A percentile compares a stretch with the other conserved stretches of the same genome.
Conservation (phyloP, 2,329 filamentous ascomycete species). For the Aspergillus proliferans region DNA sequence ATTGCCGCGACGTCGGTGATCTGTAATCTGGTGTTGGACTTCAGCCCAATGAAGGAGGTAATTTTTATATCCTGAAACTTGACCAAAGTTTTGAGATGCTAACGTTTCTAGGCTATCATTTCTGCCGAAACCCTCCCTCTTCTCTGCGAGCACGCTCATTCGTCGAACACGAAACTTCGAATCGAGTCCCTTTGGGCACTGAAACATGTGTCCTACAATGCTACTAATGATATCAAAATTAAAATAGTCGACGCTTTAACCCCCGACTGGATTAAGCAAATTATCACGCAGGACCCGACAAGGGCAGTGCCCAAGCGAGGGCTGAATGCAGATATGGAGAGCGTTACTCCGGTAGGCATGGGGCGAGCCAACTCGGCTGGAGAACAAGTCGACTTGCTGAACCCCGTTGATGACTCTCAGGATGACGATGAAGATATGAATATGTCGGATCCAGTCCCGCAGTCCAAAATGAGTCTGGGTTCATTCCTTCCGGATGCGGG, state of each 20-base stretch:
- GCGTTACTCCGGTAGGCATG: conserved; percentile 40
- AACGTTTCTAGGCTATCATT: conserved; percentile 55
- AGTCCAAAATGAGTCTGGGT: conserved; percentile 35
- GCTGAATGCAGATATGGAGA: conserved; percentile 27
- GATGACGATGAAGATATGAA: conserved; percentile 27
- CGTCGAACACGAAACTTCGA: conserved; percentile 68
- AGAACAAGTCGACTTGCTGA: conserved; percentile 55
- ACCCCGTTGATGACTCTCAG: conserved; percentile 39
- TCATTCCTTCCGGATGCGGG: conserved; percentile 35
- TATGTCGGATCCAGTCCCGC: conserved; percentile 33
- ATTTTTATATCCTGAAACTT: conserved; percentile 27
- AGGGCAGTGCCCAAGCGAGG: conserved; percentile 22
- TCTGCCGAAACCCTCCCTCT: conserved; percentile 68
- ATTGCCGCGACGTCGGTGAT: conserved; percentile 79
- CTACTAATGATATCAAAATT: conserved; percentile 66
- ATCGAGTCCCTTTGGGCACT: conserved; percentile 88
- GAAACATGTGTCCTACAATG: conserved; percentile 77
- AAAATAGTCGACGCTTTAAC: conserved; percentile 70
- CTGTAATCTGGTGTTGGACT: conserved; percentile 78
- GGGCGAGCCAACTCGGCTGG: conserved; percentile 55
- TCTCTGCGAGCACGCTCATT: conserved; percentile 78
- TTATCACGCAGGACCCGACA: conserved; percentile 58
- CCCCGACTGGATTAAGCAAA: conserved; percentile 70
- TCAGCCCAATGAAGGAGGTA: conserved; percentile 86
- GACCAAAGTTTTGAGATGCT: too few species aligned